phyloP scores from a whole-genome alignment of 352 stramenopile genomes.

The Phytopythium boreale region DNA sequence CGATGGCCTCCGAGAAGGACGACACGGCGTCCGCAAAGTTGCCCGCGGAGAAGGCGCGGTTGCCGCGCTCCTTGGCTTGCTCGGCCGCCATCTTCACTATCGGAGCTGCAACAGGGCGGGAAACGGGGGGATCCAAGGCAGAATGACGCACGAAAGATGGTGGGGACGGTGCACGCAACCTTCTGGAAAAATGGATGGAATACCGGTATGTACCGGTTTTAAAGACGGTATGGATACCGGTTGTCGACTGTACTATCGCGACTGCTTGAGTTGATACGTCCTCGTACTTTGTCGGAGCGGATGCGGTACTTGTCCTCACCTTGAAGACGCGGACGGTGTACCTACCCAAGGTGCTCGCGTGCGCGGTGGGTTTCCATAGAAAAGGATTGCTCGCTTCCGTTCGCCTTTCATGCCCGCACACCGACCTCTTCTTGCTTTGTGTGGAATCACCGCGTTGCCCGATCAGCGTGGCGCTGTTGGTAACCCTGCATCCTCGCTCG shows the following conservation, averaged over 20 bases:
- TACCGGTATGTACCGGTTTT: not conserved
- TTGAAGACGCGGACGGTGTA: not conserved
- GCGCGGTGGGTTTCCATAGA: too few species aligned
- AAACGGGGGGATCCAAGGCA: not conserved
- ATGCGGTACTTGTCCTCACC: not conserved
- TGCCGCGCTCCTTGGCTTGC: slow-evolving; percentile 87
- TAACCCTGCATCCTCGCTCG: too few species aligned
- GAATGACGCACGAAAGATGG: too few species aligned
- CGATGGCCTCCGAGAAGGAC: slow-evolving; percentile 78
- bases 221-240: not conserved
- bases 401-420: too few species aligned
- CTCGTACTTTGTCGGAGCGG: too few species aligned
- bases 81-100: slow-evolving; percentile 52
- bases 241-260: not conserved
- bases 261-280: not conserved
- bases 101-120: not conserved
- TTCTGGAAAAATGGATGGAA: not conserved
- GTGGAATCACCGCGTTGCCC: too few species aligned
- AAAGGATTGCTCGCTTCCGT: too few species aligned
- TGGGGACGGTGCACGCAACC: not conserved
- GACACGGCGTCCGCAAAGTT: slow-evolving; percentile 66
- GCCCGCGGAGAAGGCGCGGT: slow-evolving; percentile 69
- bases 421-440: too few species aligned
- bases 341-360: too few species aligned
- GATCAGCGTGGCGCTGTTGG: too few species aligned